Evolutionary conservation across 495 filamentous ascomycete species (phyloP), one percentile per base, ranked within the genome.

Genomic region (Filosporella fistucella): DNA sequence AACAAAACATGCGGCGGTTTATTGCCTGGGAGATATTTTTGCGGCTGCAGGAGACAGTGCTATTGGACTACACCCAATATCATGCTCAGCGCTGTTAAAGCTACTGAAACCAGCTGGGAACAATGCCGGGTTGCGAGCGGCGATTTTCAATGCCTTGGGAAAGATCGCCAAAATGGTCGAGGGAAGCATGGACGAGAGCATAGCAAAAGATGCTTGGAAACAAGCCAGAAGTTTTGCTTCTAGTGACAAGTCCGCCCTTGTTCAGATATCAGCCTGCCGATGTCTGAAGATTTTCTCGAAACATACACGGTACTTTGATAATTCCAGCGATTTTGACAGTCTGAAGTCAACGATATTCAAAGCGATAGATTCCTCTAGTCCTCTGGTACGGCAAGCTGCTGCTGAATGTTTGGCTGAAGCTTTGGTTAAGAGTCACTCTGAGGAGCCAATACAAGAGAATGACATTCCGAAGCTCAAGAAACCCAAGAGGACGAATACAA

Each of bases 181-280:
- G 18, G 70, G 75, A 1, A 89, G 88, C 54, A 68, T 90, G 45
- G 93, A 99, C 54, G 93, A 99, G 63, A 70, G 66, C 45, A 75
- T 87, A n/a, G 86, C 85, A 10, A 80, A 89, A 55, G 91, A 96
- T 60, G 80, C 90, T 22, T 97, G 91, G 93, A 99, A 96, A 63
- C 85, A 88, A 57, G 84, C 86, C 20, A 78, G 93, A 36, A 85
- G 77, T 64, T 78, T 82, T 45, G 85, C 87, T 9, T 76, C 82
- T 1, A 71, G 74, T 33, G 93, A 97, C 61, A 96, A 91, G 62
- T 83, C 89, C 9, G 76, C 81, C 4, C 74, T 94, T 34, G 89
- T 88, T 20, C 83, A 97, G 60, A 76, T 85, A 11, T 79, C 80
- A 47, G 88, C 89, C 11, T 95, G 86, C 55, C 77, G 80, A 45